Evolutionary conservation across 352 stramenopile genomes (phyloP), one percentile per base, ranked within the genome.

Genomic region (Phytophthora sp.): DNA sequence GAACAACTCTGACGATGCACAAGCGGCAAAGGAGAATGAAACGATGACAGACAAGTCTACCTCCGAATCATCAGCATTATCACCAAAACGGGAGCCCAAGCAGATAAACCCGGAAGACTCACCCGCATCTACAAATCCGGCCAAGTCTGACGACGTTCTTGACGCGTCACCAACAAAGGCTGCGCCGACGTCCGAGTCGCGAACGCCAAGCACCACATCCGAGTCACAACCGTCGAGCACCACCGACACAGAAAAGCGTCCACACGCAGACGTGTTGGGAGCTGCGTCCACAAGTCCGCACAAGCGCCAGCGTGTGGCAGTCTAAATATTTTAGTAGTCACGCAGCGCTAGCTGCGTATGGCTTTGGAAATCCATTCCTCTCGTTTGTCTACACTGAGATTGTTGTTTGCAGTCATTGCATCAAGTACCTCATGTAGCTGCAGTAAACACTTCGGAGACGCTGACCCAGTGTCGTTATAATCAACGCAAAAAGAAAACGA

Each of bases 271-370:
- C 6, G 52, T 63, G 27, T 23, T 63, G 23, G 57, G 28, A 48
- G 28, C 54, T 26, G 18, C 73, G 31, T 69, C 65, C 11, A 63
- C 67, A 54, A 78, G 73, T 72, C 69, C 69, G 12, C 69, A 74
- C 57, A 82, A 82, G 56, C 73, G 73, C 42, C 73, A 78, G 37
- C 73, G 73, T 48, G 39, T 82, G 57, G 57, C 66, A 23, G 64
- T 78, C 49, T 81, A 77, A 60, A 49, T 55, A 61, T 41, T 54
- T 65, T 70, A 60, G 53, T 69, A 41, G 42, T 68, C 28, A 66
- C 62, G 54, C 56, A 54, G 62, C 51, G 28, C 58, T 41, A 50
- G 39, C 42, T 49, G 53, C 63, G 62, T 76, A 72, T 73, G 55
- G n/a, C 44, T 68, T 65, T 54, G 28, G 42, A 24, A 28, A 58